phyloP scores from a whole-genome alignment of 352 stramenopile species.

The Thalassiosira livingstoniorum region DNA sequence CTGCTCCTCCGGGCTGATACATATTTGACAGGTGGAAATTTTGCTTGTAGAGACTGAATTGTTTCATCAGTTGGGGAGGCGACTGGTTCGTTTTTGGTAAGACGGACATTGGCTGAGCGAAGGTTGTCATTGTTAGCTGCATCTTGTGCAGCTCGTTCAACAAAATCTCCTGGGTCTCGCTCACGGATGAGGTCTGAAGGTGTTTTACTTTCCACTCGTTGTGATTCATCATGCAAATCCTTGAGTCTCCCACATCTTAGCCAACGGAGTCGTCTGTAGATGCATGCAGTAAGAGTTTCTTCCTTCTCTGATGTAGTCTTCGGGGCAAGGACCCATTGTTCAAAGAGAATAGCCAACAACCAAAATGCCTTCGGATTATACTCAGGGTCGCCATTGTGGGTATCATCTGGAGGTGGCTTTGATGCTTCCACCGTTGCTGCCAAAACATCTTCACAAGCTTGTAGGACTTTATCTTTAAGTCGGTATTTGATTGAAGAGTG shows the following conservation, averaged over 20 bases:
- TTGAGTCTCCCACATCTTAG: not conserved
- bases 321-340: slow-evolving; percentile 18
- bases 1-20: no score
- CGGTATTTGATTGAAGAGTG: not conserved
- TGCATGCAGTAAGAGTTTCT: slow-evolving; percentile 16
- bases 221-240: slow-evolving; percentile 13
- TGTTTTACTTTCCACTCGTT: slow-evolving; percentile 16
- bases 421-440: not conserved
- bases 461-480: not conserved
- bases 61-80: slow-evolving; percentile 9
- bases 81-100: slow-evolving; percentile 21
- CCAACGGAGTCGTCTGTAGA: slow-evolving; percentile 7
- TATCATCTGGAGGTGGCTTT: not conserved
- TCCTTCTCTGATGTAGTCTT: not conserved
- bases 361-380: slow-evolving; percentile 3
- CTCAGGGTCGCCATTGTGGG: not conserved
- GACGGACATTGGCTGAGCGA: slow-evolving; percentile 20
- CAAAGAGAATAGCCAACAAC: slow-evolving; percentile 10
- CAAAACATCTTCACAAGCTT: not conserved
- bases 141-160: slow-evolving; percentile 26
- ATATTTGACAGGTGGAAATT: not conserved
- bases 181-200: not conserved
- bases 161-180: not conserved
- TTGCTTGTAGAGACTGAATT: not conserved
- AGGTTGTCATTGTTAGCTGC: slow-evolving; percentile 46